Evolutionary conservation across 129 eudicot species (phyloP), one percentile per base, ranked within the genome.

Genomic region (Deinandra increscens): DNA sequence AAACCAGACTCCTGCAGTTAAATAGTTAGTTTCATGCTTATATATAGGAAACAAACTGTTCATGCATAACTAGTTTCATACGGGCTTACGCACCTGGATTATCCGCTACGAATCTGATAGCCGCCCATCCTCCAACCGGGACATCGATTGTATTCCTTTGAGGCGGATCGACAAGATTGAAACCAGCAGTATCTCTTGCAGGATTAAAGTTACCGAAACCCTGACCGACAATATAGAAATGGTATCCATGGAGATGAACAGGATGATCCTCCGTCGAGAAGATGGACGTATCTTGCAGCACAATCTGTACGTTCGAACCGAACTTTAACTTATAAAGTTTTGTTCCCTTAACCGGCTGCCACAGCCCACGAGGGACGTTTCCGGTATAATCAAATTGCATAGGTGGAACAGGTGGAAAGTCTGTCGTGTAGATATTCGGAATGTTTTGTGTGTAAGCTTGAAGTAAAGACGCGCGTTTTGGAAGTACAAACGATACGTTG

Each of bases 111-210:
- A 88, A 85, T 49, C 96, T 77, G 22, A 88, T 85, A 22, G 77
- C 96, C 0, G 88, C 80, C 96, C 96, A 88, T 14, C 91, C 96
- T 4, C 89, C 91, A 39, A 75, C 87, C 2, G 96, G 88, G 10
- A 84, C 86, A 19, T 81, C 80, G 9, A 88, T 77, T 1, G 91
- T 88, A 36, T 85, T 88, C 59, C 91, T 67, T 49, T 64, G 79
- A 17, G 96, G 96, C 17, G 96, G 96, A 78, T 88, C 91, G 61
- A 81, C 82, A 23, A 88, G 85, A 70, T 88, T 88, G 59, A 85
- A 88, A 23, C 69, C 79, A 17, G 82, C 66, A 33, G 85, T 59
- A 71, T 88, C 96, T 9, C 76, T 68, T 34, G 72, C 31, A 14
- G 92, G 89, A 77, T 83, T 68, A 36, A 81, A 89, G 68, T 89